phyloP scores from a whole-genome alignment of 2,329 filamentous ascomycete genomes.

The Thelonectria blattea region DNA sequence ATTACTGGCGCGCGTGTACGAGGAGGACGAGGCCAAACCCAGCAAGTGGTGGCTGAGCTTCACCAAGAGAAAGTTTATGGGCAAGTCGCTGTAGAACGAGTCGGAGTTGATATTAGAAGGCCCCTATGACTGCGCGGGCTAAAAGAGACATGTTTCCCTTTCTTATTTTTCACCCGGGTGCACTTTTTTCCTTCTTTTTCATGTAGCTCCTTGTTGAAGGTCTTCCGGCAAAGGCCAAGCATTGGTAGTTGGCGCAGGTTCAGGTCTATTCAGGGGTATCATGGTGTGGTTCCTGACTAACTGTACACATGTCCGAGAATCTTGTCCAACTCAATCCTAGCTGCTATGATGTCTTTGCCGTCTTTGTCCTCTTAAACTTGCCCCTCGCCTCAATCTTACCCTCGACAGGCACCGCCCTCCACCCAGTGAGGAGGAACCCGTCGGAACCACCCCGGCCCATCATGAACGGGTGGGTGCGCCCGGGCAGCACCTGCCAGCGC shows the following conservation, averaged over 20 bases:
- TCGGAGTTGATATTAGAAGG: constrained; percentile 29
- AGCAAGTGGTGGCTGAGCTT: constrained; percentile 98
- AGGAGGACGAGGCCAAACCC: constrained; percentile 74
- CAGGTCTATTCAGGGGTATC: constrained; percentile 30
- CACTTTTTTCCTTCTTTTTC: constrained; percentile 1
- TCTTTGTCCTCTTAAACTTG: constrained; percentile 74
- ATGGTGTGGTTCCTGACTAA: constrained; percentile 27
- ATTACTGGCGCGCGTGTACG: constrained; percentile 85
- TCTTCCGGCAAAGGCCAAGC: not conserved
- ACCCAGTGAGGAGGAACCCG: constrained; percentile 87
- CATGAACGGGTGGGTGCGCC: constrained; percentile 93
- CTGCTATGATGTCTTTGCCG: constrained; percentile 41
- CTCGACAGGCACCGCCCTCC: constrained; percentile 78
- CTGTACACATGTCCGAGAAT: constrained; percentile 20
- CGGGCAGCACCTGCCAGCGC: constrained; percentile 89
- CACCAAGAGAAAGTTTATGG: constrained; percentile 99
- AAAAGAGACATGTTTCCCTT: constrained; percentile 27
- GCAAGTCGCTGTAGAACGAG: constrained; percentile 74
- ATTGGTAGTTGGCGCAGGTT: constrained; percentile 23
- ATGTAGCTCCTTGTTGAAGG: not conserved
- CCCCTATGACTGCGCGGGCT: constrained; percentile 25
- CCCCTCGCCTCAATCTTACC: constrained; percentile 85
- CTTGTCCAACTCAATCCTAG: constrained; percentile 4
- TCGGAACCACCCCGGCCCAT: constrained; percentile 85
- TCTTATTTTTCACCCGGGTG: constrained; percentile 16